Conservation (phyloP, 2,329 filamentous ascomycete species). For the Arachnomyces sp. region DNA sequence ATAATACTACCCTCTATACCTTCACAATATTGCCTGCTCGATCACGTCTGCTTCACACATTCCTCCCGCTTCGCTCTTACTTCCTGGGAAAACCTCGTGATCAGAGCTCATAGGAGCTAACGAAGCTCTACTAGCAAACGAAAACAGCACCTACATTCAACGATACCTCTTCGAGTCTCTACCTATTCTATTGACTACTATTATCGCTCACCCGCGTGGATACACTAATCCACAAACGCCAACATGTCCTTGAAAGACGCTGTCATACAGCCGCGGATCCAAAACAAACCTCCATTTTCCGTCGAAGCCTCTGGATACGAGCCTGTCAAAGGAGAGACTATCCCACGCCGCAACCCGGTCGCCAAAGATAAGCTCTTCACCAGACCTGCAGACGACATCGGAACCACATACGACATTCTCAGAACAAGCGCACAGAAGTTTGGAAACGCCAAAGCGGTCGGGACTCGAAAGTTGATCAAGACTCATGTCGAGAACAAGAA, state of each 20-base stretch:
- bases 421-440: slow-evolving; percentile 58
- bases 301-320: slow-evolving; percentile 62
- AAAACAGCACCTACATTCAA: too few species aligned
- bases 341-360: slow-evolving; percentile 66
- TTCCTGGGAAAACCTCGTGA: too few species aligned
- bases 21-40: too few species aligned
- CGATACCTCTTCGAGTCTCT: neutral
- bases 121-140: too few species aligned
- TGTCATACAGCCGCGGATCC: slow-evolving; percentile 41
- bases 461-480: slow-evolving; percentile 64
- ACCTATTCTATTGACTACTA: neutral
- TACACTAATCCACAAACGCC: slow-evolving; percentile 10
- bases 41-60: too few species aligned
- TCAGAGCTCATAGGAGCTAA: too few species aligned
- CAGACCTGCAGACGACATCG: slow-evolving; percentile 60
- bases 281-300: slow-evolving; percentile 66
- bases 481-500: slow-evolving; percentile 81
- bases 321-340: slow-evolving; percentile 71
- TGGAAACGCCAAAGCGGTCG: slow-evolving; percentile 58
- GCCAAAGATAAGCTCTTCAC: slow-evolving; percentile 63
- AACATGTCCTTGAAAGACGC: slow-evolving; percentile 27
- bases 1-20: too few species aligned
- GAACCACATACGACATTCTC: slow-evolving; percentile 74
- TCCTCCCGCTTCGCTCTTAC: too few species aligned
- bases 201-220: slow-evolving; percentile 3